Base-by-base conservation (phyloP, 352 stramenopile genomes). In the Pythium biforme region DNA sequence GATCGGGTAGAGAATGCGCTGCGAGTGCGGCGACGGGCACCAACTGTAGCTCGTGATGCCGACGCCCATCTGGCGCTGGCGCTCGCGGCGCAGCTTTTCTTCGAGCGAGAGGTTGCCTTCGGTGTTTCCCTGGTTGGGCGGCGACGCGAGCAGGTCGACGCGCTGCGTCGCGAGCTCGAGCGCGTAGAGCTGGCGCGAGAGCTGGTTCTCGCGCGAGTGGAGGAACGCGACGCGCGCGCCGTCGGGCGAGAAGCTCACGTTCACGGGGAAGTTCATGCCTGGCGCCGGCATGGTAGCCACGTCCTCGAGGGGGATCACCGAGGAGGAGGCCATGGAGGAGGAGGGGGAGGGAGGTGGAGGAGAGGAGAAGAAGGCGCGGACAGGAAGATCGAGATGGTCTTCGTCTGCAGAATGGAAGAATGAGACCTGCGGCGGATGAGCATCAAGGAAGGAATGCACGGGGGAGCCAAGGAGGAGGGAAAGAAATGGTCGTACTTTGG, bases 31-130 rank as follows among this genome's bases (percentile, higher is more conserved):
- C 45, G 64, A 61, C 19, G 86, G 83, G 57, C 73, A 83, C 89
- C 86, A 97, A 15, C 79, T 70, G 72, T 97, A 97, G 12, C 77
- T 92, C n/a, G 91, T 97, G 73, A 98, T 96, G 51, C 92, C 92
- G n/a, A 94, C 79, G 52, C 83, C 86, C 83, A 97, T 96, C 54
- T 96, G 79, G 27, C 92, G 82, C 73, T 94, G 83, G 23, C 92
- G 83, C 64, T 98, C 92, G 51, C 92, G 85, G 5, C 92, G 81
- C 53, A 98, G 81, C 73, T 97, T 94, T 68, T 98, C 90, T 60
- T 96, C 90, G 9, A 96, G 76, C 54, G 87, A 95, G 17, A 97
- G 55, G 48, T 94, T 95, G 43, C 72, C 70, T 55, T 96, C 89
- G 12, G 87, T 96, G 73, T 94, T 90, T 68, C 86, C 84, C 47